Conservation (phyloP, 2,329 filamentous ascomycete genomes). For the Fusarium circinatum region DNA sequence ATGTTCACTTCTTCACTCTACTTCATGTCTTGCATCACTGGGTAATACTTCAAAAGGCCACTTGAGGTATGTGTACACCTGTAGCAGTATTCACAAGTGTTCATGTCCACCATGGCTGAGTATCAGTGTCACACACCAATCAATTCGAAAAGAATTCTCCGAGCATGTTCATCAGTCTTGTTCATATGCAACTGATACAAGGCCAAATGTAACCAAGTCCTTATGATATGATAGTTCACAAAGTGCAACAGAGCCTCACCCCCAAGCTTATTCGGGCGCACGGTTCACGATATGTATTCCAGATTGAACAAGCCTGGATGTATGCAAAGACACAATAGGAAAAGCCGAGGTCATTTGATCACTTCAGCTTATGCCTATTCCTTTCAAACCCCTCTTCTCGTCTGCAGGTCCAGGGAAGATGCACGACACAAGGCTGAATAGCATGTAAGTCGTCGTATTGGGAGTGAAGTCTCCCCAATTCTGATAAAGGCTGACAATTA, state of each 20-base stretch:
- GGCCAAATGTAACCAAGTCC: neutral
- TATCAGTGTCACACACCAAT: neutral
- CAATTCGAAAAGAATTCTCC: neutral
- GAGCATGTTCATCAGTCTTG: neutral
- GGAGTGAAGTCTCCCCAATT: neutral
- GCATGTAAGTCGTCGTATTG: neutral
- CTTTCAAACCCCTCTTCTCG: slow-evolving; percentile 3
- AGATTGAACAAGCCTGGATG: neutral
- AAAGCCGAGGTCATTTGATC: slow-evolving; percentile 3
- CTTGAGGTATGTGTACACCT: neutral
- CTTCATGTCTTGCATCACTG: neutral
- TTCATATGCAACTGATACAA: neutral
- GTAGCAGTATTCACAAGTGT: neutral
- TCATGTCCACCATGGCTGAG: neutral
- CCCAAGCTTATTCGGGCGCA: neutral
- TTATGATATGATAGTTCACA: neutral
- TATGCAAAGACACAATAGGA: neutral
- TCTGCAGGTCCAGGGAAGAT: neutral
- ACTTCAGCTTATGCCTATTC: neutral
- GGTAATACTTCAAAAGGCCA: neutral
- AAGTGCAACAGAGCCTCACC: neutral
- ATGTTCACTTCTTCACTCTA: neutral
- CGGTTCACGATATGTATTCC: neutral
- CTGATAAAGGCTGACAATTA: neutral
- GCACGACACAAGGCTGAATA: slow-evolving; percentile 14